Conservation (phyloP, 257 asterid genomes). For the Paulownia fortunei region DNA sequence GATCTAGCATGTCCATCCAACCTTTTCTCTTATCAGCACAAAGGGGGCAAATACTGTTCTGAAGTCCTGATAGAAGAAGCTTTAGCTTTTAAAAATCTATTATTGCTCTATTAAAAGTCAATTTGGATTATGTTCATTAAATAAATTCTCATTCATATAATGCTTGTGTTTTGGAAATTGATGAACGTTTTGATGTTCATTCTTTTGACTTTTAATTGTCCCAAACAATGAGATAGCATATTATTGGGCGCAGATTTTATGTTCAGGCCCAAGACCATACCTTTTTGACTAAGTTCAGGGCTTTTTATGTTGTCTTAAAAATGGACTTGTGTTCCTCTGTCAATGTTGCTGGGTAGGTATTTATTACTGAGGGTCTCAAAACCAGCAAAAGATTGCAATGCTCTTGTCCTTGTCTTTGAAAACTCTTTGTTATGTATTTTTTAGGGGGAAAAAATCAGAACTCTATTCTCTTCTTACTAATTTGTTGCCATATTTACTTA, state of each 20-base stretch:
- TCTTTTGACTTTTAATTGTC: not conserved
- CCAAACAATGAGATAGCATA: not conserved
- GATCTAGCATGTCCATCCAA: not conserved
- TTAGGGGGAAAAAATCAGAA: not conserved
- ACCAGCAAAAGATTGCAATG: not conserved
- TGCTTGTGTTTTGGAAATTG: not conserved
- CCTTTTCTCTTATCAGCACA: not conserved
- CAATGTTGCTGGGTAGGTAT: not conserved
- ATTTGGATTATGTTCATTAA: not conserved
- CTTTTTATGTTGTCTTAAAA: not conserved
- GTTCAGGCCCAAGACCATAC: not conserved
- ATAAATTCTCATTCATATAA: not conserved
- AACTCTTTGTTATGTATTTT: not conserved
- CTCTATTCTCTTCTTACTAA: not conserved
- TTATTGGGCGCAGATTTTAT: not conserved
- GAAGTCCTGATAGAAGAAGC: not conserved
- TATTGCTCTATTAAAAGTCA: not conserved
- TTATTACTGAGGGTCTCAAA: not conserved
- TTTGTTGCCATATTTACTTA: not conserved
- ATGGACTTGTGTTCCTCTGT: not conserved
- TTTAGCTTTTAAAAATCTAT: not conserved
- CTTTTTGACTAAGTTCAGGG: constrained; percentile 1
- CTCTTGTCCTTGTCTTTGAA: not conserved
- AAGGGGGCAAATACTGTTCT: constrained; percentile 6
- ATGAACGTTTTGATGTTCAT: not conserved